Conservation (phyloP, 768 basidiomycete species). For the Russula griseocarnosa region DNA sequence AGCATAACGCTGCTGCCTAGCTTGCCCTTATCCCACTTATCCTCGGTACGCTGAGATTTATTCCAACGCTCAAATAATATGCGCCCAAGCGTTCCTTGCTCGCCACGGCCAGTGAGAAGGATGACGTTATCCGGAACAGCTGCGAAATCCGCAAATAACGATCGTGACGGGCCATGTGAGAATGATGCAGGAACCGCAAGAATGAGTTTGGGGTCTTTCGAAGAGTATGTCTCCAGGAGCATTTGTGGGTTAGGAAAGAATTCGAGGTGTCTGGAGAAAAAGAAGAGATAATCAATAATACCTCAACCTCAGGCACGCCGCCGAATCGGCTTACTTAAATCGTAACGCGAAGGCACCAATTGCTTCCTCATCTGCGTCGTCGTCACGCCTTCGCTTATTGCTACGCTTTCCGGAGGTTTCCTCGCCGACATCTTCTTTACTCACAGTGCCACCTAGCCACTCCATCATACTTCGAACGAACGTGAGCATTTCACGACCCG, state of each 20-base stretch:
- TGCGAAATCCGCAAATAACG: constrained; percentile 83
- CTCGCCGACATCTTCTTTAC: constrained; percentile 87
- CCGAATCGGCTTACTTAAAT: constrained; percentile 64
- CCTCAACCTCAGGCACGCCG: neutral
- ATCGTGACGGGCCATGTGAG: constrained; percentile 87
- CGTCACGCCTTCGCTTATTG: constrained; percentile 44
- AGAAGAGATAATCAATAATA: neutral
- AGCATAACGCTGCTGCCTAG: constrained; percentile 85
- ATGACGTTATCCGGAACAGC: constrained; percentile 80
- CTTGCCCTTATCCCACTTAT: constrained; percentile 85
- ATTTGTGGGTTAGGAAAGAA: constrained; percentile 84
- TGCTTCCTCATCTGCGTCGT: constrained; percentile 67
- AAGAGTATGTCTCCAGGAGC: constrained; percentile 75
- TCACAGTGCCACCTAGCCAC: constrained; percentile 95
- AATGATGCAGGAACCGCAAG: constrained; percentile 90
- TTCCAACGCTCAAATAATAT: constrained; percentile 87
- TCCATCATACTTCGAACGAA: constrained; percentile 98
- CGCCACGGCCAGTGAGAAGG: constrained; percentile 73
- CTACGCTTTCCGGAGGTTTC: constrained; percentile 52
- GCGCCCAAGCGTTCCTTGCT: constrained; percentile 75
- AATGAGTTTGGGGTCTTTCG: constrained; percentile 88
- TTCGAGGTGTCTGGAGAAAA: constrained; percentile 73
- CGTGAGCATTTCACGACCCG: constrained; percentile 88
- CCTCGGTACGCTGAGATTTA: constrained; percentile 66
- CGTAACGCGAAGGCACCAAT: constrained; percentile 81